Conservation (phyloP, 164 flowering plant genomes). For the Litsea cubeba region DNA sequence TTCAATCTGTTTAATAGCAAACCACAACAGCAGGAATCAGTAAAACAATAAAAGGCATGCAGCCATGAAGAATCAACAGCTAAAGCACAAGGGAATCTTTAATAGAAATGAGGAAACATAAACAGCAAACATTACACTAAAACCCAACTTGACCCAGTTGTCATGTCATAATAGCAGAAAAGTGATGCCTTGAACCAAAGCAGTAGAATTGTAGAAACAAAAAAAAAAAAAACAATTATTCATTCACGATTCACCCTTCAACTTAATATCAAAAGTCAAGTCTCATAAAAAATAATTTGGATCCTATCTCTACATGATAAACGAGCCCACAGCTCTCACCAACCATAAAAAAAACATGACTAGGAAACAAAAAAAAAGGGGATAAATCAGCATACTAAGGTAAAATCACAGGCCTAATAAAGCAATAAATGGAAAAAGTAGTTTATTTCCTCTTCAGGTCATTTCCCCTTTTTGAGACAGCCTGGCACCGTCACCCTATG, state of each 20-base stretch:
- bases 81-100: neutral
- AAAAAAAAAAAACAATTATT: too few species aligned
- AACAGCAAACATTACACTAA: too few species aligned
- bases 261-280: neutral
- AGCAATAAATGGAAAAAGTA: neutral
- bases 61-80: neutral
- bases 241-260: neutral
- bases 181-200: neutral
- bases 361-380: neutral
- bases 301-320: neutral
- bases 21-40: slow-evolving; percentile 6
- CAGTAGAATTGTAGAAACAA: neutral
- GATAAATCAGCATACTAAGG: neutral
- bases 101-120: neutral
- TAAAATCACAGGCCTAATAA: too few species aligned
- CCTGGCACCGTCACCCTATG: too few species aligned
- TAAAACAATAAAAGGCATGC: neutral
- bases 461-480: too few species aligned
- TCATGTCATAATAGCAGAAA: neutral
- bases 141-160: neutral
- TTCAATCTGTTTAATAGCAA: slow-evolving; percentile 50
- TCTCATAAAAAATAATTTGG: neutral
- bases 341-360: neutral
- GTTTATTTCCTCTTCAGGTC: too few species aligned
- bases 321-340: neutral